These are phyloP conservation scores for rapeseed (Brassica napus) DNA, from an alignment of 345 rosid genomes.

Conservation along the genomic window Da-Ae NC_063444.1:39138001-39138500, in stretches of 20 bases:
- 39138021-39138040: background rate
- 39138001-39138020: background rate
- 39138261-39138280: constrained; percentile 42
- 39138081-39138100: constrained; percentile 50
- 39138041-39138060: constrained; percentile 45
- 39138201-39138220: background rate
- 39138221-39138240: background rate
- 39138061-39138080: constrained; percentile 54
- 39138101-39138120: constrained; percentile 55
- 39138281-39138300: constrained; percentile 66
- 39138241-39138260: background rate
- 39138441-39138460: constrained; percentile 4
- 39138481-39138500: constrained; percentile 44
- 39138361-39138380: constrained; percentile 63
- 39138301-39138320: constrained; percentile 65
- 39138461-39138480: constrained; percentile 7
- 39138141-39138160: constrained; percentile 54
- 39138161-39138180: constrained; percentile 66
- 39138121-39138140: constrained; percentile 56
- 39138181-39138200: constrained; percentile 54
- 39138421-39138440: background rate
- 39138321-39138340: constrained; percentile 62
- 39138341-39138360: constrained; percentile 60
- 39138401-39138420: constrained; percentile 49
- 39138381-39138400: constrained; percentile 54